Evolutionary conservation across 768 basidiomycete genomes (phyloP).

Genomic region (Hygrocybe coccinea): DNA sequence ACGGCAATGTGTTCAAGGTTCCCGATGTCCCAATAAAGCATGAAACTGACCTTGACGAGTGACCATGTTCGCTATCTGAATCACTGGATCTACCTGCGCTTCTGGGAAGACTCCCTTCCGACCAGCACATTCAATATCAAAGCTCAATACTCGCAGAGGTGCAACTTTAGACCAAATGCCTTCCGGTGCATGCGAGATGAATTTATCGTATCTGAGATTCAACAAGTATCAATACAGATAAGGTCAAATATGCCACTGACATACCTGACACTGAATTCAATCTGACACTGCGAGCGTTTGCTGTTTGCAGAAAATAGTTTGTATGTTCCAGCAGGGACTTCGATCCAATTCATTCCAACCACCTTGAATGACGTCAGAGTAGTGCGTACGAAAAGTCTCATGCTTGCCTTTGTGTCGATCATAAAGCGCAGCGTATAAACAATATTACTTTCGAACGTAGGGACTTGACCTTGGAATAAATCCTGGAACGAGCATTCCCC

Average conservation of each 20-base stretch:
- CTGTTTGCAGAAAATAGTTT: conserved; percentile 48
- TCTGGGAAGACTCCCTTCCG: conserved; percentile 97
- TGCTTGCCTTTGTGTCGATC: conserved; percentile 86
- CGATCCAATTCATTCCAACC: conserved; percentile 99
- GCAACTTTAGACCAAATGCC: conserved; percentile 90
- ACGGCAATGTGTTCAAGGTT: conserved; percentile 7
- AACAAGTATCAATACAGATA: neutral
- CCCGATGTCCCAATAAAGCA: neutral
- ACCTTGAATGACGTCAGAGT: conserved; percentile 47
- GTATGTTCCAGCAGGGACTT: conserved; percentile 82
- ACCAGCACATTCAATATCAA: conserved; percentile 99
- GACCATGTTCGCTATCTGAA: conserved; percentile 99
- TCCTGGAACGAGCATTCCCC: conserved; percentile 66
- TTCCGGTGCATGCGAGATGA: conserved; percentile 89
- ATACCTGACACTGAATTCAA: conserved; percentile 78
- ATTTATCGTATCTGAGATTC: conserved; percentile 62
- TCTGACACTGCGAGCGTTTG: conserved; percentile 79
- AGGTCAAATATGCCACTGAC: conserved; percentile 14
- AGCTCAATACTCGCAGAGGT: conserved; percentile 89
- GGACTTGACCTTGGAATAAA: conserved; percentile 47
- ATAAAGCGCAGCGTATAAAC: conserved; percentile 89
- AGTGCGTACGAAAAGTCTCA: neutral
- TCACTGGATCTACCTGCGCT: conserved; percentile 84
- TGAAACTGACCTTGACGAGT: conserved; percentile 79
- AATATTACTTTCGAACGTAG: conserved; percentile 94